Evolutionary conservation across 2,329 filamentous ascomycete genomes (phyloP), one percentile per base, ranked within the genome.

Genomic region (Zymoseptoria tritici): DNA sequence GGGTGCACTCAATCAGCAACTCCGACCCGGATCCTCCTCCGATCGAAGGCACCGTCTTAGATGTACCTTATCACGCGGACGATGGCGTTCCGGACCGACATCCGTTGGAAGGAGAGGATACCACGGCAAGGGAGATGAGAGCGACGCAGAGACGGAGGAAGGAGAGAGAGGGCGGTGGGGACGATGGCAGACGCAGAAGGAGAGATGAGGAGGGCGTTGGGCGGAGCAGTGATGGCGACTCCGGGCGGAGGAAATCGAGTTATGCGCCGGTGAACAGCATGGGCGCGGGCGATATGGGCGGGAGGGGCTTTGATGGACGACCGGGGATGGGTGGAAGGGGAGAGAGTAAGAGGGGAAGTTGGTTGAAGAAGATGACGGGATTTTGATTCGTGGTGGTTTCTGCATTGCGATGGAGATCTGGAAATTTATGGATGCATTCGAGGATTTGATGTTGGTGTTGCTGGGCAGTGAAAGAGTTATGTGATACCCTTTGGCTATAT

Each of bases 351-450:
- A 77, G 77, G 69, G 71, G 75, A 59, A 78, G 77, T 62, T 79
- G 76, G 76, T 74, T 80, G 42, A 79, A 79, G 74, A 79, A 79
- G 72, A 75, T 80, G 56, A 67, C 69, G 46, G 69, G 70, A n/a
- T 54, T 66, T 16, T 62, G 42, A 57, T 52, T 11, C 42, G 36
- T 16, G 36, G 5, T 42, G 36, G 36, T 42, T 16, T 42, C 11
- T 42, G 36, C 36, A 42, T 42, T 42, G 36, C 31, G 36, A 42
- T 36, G 31, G 31, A 36, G 31, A 36, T 36, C 31, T 36, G 4
- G 31, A 36, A 9, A 42, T 42, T 42, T 4, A 42, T 42, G 36
- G 36, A 42, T 42, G 36, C 36, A n/a, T n/a, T n/a, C n/a, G n/a
- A n/a, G n/a, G n/a, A n/a, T n/a, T n/a, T n/a, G n/a, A n/a, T n/a